These are phyloP conservation scores for Pichia manshurica DNA, from an alignment of 805 yeast species.

Conservation along the genomic window DNA sequence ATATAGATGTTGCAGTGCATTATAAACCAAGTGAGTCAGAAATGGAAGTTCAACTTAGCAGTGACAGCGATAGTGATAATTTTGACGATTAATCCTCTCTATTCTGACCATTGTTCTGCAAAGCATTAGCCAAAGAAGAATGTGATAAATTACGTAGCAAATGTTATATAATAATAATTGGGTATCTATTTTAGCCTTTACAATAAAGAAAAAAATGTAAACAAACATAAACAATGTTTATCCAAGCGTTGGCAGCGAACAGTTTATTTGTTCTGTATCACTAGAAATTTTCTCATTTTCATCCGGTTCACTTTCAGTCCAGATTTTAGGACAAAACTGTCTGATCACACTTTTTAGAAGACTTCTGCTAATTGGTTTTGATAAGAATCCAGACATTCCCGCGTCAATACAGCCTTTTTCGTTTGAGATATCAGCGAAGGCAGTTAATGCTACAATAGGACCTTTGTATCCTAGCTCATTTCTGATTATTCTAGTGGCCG, in stretches of 20 bases:
- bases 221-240: not conserved
- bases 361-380: slow-evolving; percentile 79
- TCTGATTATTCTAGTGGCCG: slow-evolving; percentile 74
- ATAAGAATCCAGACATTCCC: slow-evolving; percentile 91
- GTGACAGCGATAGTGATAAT: slow-evolving; percentile 7
- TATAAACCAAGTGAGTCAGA: not conserved
- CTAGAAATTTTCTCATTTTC: not conserved
- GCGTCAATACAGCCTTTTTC: slow-evolving; percentile 76
- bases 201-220: not conserved
- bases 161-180: not conserved
- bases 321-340: slow-evolving; percentile 35
- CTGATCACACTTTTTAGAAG: slow-evolving; percentile 53
- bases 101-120: not conserved
- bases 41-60: slow-evolving; percentile 4
- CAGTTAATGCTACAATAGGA: slow-evolving; percentile 92
- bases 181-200: no score
- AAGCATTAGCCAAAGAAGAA: no score
- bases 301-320: not conserved
- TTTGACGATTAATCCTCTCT: no score
- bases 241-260: not conserved
- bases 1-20: not conserved
- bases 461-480: slow-evolving; percentile 49
- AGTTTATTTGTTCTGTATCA: no score
- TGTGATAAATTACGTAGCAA: not conserved
- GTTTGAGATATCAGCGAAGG: slow-evolving; percentile 90